Conservation (phyloP, 2,329 filamentous ascomycete species). For the Daldinia sp. region DNA sequence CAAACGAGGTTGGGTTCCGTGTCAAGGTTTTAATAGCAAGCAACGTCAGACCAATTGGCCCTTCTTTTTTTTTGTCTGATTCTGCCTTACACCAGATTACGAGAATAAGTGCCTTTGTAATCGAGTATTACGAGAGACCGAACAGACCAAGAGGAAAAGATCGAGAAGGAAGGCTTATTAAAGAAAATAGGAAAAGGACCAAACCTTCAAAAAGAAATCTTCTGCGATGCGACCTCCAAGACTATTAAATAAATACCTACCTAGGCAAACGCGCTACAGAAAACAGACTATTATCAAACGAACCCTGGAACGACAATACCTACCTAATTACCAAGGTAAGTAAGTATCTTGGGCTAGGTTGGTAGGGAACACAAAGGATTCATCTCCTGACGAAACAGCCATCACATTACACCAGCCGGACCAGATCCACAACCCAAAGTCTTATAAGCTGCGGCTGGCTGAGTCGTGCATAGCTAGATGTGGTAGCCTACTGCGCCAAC, state of each 20-base stretch:
- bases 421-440: constrained; percentile 19
- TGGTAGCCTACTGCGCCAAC: not conserved
- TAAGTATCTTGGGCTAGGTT: too few species aligned
- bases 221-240: constrained; percentile 4
- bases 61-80: not conserved
- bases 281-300: not conserved
- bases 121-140: not conserved
- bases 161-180: not conserved
- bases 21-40: not conserved
- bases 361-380: constrained; percentile 15
- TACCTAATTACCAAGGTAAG: not conserved
- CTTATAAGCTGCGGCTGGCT: constrained; percentile 17
- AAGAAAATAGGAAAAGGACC: constrained; percentile 13
- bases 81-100: not conserved
- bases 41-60: not conserved
- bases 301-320: constrained; percentile 1
- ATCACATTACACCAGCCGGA: constrained; percentile 24
- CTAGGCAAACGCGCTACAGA: not conserved
- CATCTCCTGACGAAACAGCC: constrained; percentile 20
- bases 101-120: not conserved
- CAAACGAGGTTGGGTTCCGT: not conserved
- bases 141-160: not conserved
- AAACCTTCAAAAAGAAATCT: not conserved
- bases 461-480: not conserved
- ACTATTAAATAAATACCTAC: constrained; percentile 26